Evolutionary conservation across 73 alveolate species (phyloP), one percentile per base, ranked within the genome.

Genomic region (Tetrahymena thermophila): DNA sequence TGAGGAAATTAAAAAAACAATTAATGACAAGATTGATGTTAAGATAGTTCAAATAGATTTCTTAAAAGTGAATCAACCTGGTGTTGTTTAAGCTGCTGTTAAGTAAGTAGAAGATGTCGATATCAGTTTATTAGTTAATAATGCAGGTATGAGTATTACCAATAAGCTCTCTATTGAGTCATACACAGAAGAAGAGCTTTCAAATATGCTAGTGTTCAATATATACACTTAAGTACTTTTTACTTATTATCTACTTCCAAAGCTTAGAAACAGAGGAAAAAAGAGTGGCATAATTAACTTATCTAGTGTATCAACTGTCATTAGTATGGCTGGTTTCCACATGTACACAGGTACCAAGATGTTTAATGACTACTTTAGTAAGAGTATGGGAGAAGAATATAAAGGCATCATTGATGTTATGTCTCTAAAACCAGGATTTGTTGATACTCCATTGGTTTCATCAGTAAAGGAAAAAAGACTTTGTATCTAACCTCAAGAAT

Each of bases 51-150:
- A 71, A 44, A n/a, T 95, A 25, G 97, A 95, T 93, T 85, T 95
- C 85, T 35, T 44, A n/a, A 28, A 95, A 44, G 94, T 93, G 0
- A 40, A 38, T 34, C 38, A 85, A 85, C 56, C 94, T 21, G 93
- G 94, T 43, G 57, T 96, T 28, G 89, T 57, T 95, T 42, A 93
- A 71, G 57, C 56, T 58, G 56, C 96, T 16, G 55, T 85, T 34
- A 94, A 94, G 43, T 71, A 97, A 94, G 93, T 97, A 4, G 85
- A 89, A 23, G 94, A 84, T 25, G 55, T 97, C 16, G 99, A 98
- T 94, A 97, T 98, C 17, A 94, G 98, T 43, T 93, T 98, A 35
- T 94, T 98, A 43, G 95, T 98, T 83, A 98, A 98, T 93, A 98
- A 98, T 96, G 98, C 96, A 3, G 99, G 99, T 23, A 71, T 71